Percentiles rank a stretch among this genome's conserved stretches.
phyloP scores from a whole-genome alignment of 345 rosid species.

The Dipteronia dyeriana region DNA sequence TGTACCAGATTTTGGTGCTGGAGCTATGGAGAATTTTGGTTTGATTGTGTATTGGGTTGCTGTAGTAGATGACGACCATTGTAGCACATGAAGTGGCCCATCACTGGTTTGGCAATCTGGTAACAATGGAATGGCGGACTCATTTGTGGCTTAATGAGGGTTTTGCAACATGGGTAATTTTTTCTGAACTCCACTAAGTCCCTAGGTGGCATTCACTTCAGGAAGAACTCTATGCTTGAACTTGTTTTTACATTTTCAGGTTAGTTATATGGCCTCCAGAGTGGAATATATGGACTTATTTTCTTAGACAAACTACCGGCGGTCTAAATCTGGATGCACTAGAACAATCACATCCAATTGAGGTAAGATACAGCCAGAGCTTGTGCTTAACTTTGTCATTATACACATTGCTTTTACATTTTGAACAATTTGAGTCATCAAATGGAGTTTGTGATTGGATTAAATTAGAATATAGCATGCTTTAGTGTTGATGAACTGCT shows the following conservation, averaged over 20 bases:
- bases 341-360: slow-evolving; percentile 43
- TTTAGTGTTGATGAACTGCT: too few species aligned
- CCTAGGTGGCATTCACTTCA: not conserved
- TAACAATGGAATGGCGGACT: not conserved
- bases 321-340: slow-evolving; percentile 37
- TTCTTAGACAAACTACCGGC: slow-evolving; percentile 27
- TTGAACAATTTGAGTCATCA: too few species aligned
- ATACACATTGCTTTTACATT: not conserved
- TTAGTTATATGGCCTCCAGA: slow-evolving; percentile 49
- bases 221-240: not conserved
- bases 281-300: slow-evolving; percentile 51
- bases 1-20: too few species aligned
- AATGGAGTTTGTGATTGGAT: too few species aligned
- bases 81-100: slow-evolving; percentile 51
- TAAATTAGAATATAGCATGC: too few species aligned
- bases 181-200: not conserved
- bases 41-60: too few species aligned
- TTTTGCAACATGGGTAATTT: not conserved
- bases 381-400: not conserved
- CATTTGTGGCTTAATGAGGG: slow-evolving; percentile 17
- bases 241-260: slow-evolving; percentile 23
- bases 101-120: slow-evolving; percentile 57
- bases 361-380: slow-evolving; percentile 24
- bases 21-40: too few species aligned
- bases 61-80: slow-evolving; percentile 38